Percentiles rank a stretch among this genome's conserved stretches.
These are phyloP conservation scores for Ogataea saltuana DNA, from an alignment of 805 yeast genomes.

Conservation along the genomic window DNA sequence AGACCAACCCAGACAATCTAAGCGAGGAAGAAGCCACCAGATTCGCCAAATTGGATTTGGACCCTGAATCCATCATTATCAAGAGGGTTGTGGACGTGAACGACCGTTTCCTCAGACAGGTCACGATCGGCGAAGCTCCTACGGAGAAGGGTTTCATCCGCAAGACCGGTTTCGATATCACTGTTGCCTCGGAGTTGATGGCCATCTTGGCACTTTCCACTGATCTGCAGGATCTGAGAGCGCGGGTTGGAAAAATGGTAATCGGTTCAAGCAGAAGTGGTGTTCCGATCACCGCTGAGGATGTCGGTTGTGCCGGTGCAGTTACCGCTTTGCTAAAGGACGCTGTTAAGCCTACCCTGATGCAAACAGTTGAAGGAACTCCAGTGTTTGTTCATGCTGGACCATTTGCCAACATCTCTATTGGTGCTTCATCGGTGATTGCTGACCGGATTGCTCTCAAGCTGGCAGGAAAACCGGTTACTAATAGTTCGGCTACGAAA, in stretches of 20 bases:
- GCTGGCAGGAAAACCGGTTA: constrained; percentile 56
- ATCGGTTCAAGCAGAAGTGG: constrained; percentile 68
- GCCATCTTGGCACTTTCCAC: constrained; percentile 77
- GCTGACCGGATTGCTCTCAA: constrained; percentile 84
- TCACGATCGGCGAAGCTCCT: constrained; percentile 79
- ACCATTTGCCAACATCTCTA: constrained; percentile 84
- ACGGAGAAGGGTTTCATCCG: constrained; percentile 76
- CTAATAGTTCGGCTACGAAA: constrained; percentile 41
- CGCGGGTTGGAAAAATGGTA: constrained; percentile 73
- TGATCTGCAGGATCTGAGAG: constrained; percentile 70
- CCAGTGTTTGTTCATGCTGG: constrained; percentile 89
- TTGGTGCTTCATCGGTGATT: constrained; percentile 81
- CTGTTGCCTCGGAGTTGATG: constrained; percentile 86
- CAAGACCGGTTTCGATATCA: constrained; percentile 77
- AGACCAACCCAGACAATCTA: constrained; percentile 71
- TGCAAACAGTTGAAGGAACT: constrained; percentile 88
- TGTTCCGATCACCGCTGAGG: constrained; percentile 79
- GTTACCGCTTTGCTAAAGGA: constrained; percentile 78
- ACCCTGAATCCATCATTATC: constrained; percentile 78
- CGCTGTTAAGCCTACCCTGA: constrained; percentile 79
- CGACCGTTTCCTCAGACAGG: constrained; percentile 76
- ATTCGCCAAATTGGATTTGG: constrained; percentile 72
- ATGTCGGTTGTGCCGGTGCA: constrained; percentile 85
- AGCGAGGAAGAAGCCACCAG: constrained; percentile 63
- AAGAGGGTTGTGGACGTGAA: constrained; percentile 85